Conservation (phyloP, 1,139 yeast genomes). For the Blastobotrys malaysiensis region DNA sequence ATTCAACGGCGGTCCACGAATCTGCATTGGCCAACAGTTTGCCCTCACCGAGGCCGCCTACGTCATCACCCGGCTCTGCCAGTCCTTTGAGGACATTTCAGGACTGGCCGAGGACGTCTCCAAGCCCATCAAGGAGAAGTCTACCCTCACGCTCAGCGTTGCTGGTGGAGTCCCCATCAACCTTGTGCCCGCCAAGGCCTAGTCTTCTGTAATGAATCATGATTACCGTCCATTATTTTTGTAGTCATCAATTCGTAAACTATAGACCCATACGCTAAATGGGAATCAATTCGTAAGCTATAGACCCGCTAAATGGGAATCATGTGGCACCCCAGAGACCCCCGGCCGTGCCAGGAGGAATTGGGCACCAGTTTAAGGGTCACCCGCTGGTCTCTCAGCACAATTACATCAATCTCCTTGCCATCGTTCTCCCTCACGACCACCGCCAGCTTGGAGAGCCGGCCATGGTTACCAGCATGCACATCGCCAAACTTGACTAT, state of each 20-base stretch:
- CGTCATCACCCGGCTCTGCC: slow-evolving; percentile 42
- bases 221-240: too few species aligned
- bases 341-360: slow-evolving; percentile 62
- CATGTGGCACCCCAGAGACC: slow-evolving; percentile 67
- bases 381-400: slow-evolving; percentile 35
- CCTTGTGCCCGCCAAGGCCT: slow-evolving; percentile 7
- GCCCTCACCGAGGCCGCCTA: slow-evolving; percentile 53
- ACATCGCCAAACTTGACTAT: slow-evolving; percentile 50
- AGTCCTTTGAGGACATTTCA: slow-evolving; percentile 26
- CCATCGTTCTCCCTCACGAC: slow-evolving; percentile 23
- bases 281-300: slow-evolving; percentile 65
- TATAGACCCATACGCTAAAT: slow-evolving; percentile 32
- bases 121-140: slow-evolving; percentile 9
- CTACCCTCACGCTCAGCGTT: slow-evolving; percentile 18
- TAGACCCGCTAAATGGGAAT: slow-evolving; percentile 53
- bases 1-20: slow-evolving; percentile 57
- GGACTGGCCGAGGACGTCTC: neutral
- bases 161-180: slow-evolving; percentile 18
- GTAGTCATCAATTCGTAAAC: neutral
- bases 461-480: slow-evolving; percentile 48
- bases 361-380: slow-evolving; percentile 46
- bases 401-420: slow-evolving; percentile 32
- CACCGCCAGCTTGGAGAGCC: slow-evolving; percentile 40
- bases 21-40: slow-evolving; percentile 56
- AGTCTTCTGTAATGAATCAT: neutral